Evolutionary conservation across 768 basidiomycete genomes (phyloP), one percentile per base, ranked within the genome.

Genomic region (Suillus hirtellus): DNA sequence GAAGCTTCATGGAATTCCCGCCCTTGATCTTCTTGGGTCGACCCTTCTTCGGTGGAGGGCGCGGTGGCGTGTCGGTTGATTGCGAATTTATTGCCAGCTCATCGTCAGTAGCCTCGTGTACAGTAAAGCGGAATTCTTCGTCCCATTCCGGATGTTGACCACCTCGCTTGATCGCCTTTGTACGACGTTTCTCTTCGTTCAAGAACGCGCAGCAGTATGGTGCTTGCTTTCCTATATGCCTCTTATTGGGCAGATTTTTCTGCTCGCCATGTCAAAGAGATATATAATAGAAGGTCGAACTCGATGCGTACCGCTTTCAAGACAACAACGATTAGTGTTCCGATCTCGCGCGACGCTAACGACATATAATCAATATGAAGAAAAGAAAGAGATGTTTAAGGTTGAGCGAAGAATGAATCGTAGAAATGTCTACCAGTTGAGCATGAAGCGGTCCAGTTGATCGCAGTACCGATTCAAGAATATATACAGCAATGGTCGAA

Each of bases 111-210:
- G 94, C 93, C 72, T 98, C 96, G 66, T 82, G 85, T 52, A 99
- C 80, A 31, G 89, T 88, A 76, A 98, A 99, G 49, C 97, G 89
- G 71, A 99, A 81, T 77, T 99, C 97, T 70, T 97, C 95, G 73
- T 99, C 97, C 96, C 97, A 99, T 77, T 95, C 95, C 6, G 97
- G 97, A 75, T 97, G 95, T 74, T 99, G 97, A 19, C 97, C 97
- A 58, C 97, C 97, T 37, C 94, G 89, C 73, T 93, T 96, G 74
- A 98, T 90, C n/a, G 94, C 88, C 74, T 90, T 93, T 5, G 96
- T 99, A 59, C 92, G 84, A 63, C 89, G 86, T 71, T 89, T 95
- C 75, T 95, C 89, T 58, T 88, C 87, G 71, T 93, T 90, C 60
- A 95, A 79, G 4, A 82, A 80, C 31, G 96, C 84, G 27, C 87